Base-by-base conservation (phyloP, 2,329 filamentous ascomycete genomes). In the Neofusicoccum laricinum region DNA sequence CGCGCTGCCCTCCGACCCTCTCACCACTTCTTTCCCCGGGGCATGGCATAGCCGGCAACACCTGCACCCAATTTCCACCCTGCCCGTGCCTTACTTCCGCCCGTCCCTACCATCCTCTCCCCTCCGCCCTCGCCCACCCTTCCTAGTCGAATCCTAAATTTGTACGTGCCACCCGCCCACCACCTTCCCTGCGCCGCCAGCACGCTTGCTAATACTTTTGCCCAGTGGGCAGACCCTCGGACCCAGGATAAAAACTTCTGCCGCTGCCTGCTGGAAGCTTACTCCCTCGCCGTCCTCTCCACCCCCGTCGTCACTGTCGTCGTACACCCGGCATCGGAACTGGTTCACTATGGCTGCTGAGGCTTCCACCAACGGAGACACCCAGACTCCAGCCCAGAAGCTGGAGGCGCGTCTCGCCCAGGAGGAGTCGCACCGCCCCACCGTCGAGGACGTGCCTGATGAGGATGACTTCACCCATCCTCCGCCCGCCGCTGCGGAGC, bases 371-470 rank as follows among this genome's bases (percentile, higher is more conserved):
- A 75, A 71, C 69, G 67, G 69, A 64, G 76, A 76, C 71, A 72
- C 72, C 45, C 68, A 76, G 50, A 78, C 77, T 66, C 73, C 77
- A 41, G 78, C 81, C 65, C 85, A 89, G 77, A 85, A 84, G 79
- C 85, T 91, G 67, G 82, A 87, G 72, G 82, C 88, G 73, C 84
- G 87, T 77, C 89, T 91, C 34, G 78, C 78, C 66, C 51, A 45
- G 14, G 78, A 82, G 64, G 79, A 85, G 70, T 73, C 74, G 40
- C 85, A 86, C 76, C 84, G 87, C 71, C 85, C 86, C 68, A 93
- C 88, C 25, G 85, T 97, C 68, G 93, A 97, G 78, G 92, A 97
- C 55, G 88, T 86, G 43, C 83, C 85, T 32, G 93, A 97, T 73
- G 92, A 96, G 77, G 91, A 96, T 46, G 86, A 91, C 68, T 77